A percentile compares a stretch with the other conserved stretches of the same genome.
These are phyloP conservation scores for Lachancea cidri DNA, from an alignment of 805 yeast genomes.

Conservation along the genomic window DNA sequence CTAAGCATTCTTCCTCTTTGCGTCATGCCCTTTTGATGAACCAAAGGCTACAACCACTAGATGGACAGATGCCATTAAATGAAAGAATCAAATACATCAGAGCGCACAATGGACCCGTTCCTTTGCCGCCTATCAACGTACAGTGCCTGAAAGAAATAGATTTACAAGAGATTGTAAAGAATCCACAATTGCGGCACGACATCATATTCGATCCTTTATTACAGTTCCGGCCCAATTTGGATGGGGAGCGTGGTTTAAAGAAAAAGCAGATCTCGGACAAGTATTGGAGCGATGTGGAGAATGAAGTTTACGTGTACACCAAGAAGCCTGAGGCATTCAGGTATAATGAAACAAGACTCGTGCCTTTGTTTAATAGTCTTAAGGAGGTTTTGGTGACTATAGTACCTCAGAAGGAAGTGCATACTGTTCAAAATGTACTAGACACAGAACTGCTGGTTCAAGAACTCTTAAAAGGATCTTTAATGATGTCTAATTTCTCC, in stretches of 20 bases:
- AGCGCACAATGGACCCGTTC: slow-evolving; percentile 34
- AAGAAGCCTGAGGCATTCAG: slow-evolving; percentile 25
- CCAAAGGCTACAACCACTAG: slow-evolving; percentile 13
- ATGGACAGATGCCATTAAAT: slow-evolving; percentile 18
- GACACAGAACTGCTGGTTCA: slow-evolving; percentile 74
- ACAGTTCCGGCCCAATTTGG: slow-evolving; percentile 86
- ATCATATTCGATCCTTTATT: slow-evolving; percentile 86
- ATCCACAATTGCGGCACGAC: slow-evolving; percentile 91
- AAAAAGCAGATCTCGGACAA: slow-evolving; percentile 71
- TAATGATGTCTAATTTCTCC: slow-evolving; percentile 66
- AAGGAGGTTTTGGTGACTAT: slow-evolving; percentile 69
- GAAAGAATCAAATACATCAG: slow-evolving; percentile 23
- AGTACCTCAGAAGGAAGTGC: slow-evolving; percentile 71
- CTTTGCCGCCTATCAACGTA: slow-evolving; percentile 77
- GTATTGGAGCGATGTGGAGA: slow-evolving; percentile 75
- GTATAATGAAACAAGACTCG: slow-evolving; percentile 44
- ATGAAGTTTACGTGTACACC: slow-evolving; percentile 51
- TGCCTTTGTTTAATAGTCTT: slow-evolving; percentile 70
- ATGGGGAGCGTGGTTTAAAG: slow-evolving; percentile 82
- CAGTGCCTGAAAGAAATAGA: slow-evolving; percentile 83
- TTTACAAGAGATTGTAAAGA: slow-evolving; percentile 78
- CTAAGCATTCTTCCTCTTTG: slow-evolving; percentile 7
- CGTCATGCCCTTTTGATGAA: slow-evolving; percentile 18
- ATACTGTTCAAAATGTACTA: slow-evolving; percentile 61
- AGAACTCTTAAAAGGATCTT: slow-evolving; percentile 64